Evolutionary conservation across 176 grass and related monocot species (phyloP).

Genomic region (Cenchrus purpureus): DNA sequence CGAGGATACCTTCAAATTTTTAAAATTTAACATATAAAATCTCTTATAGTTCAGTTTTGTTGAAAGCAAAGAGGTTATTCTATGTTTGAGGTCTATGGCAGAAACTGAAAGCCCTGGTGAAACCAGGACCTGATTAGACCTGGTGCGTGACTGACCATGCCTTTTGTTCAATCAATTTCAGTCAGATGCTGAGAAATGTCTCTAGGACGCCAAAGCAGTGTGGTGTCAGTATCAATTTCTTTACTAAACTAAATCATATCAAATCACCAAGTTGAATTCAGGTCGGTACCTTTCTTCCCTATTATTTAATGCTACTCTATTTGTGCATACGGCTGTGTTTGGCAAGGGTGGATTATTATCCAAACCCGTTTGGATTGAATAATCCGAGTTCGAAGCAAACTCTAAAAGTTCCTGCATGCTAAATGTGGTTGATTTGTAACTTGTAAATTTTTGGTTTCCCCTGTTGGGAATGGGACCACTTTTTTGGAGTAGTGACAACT

Average conservation of each 20-base stretch:
- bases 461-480: background rate
- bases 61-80: slow-evolving; percentile 3
- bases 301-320: slow-evolving; percentile 21
- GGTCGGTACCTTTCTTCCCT: slow-evolving; percentile 21
- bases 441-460: background rate
- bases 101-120: slow-evolving; percentile 1
- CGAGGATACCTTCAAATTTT: background rate
- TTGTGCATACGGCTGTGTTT: background rate
- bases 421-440: background rate
- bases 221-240: background rate
- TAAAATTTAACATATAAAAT: background rate
- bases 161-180: slow-evolving; percentile 22
- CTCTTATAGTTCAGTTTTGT: slow-evolving; percentile 24
- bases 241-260: background rate
- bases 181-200: background rate
- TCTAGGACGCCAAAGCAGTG: background rate
- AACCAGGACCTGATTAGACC: background rate
- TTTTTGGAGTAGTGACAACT: slow-evolving; percentile 9
- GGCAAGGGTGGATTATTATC: background rate
- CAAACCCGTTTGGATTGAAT: background rate
- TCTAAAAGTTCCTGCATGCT: background rate
- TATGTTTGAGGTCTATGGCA: background rate
- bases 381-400: background rate
- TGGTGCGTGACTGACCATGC: slow-evolving; percentile 25
- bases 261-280: slow-evolving; percentile 2